phyloP scores from a whole-genome alignment of 2,329 filamentous ascomycete species.

The Rhynchosporium secalis region DNA sequence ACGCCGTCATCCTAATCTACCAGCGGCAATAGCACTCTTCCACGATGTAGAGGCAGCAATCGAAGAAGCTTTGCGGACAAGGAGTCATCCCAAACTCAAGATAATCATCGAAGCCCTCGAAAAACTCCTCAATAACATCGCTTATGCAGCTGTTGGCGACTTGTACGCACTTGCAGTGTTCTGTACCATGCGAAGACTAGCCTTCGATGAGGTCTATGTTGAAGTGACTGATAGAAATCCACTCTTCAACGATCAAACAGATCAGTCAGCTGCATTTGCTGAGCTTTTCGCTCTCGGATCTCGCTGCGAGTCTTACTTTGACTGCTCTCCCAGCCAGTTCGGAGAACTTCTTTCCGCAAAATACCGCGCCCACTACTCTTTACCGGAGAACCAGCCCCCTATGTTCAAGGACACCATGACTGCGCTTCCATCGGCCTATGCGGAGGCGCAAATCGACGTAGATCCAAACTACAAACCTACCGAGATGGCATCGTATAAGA shows the following conservation, averaged over 20 bases:
- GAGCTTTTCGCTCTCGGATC: slow-evolving; percentile 64
- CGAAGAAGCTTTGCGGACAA: slow-evolving; percentile 17
- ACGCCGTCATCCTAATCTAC: slow-evolving; percentile 39
- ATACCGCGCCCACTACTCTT: slow-evolving; percentile 45
- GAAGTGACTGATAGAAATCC: slow-evolving; percentile 64
- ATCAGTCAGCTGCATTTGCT: slow-evolving; percentile 63
- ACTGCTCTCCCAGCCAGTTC: slow-evolving; percentile 51
- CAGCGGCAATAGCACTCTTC: slow-evolving; percentile 43
- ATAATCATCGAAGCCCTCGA: slow-evolving; percentile 16
- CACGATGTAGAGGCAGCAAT: slow-evolving; percentile 39
- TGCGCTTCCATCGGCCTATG: slow-evolving; percentile 51
- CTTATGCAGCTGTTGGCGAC: slow-evolving; percentile 51
- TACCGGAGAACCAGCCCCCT: slow-evolving; percentile 48
- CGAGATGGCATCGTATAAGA: slow-evolving; percentile 42
- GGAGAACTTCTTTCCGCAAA: slow-evolving; percentile 42
- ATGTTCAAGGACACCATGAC: slow-evolving; percentile 51
- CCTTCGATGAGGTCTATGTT: slow-evolving; percentile 62
- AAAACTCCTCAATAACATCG: slow-evolving; percentile 14
- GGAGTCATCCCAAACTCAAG: slow-evolving; percentile 17
- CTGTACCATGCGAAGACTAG: slow-evolving; percentile 55
- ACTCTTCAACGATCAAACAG: slow-evolving; percentile 59
- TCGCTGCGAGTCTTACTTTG: slow-evolving; percentile 63
- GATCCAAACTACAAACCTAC: slow-evolving; percentile 48
- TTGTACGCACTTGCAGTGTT: slow-evolving; percentile 58
- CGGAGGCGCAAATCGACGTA: slow-evolving; percentile 52